These are phyloP conservation scores for Tricholoma terreum DNA, from an alignment of 768 basidiomycete genomes.

Conservation along the genomic window DNA sequence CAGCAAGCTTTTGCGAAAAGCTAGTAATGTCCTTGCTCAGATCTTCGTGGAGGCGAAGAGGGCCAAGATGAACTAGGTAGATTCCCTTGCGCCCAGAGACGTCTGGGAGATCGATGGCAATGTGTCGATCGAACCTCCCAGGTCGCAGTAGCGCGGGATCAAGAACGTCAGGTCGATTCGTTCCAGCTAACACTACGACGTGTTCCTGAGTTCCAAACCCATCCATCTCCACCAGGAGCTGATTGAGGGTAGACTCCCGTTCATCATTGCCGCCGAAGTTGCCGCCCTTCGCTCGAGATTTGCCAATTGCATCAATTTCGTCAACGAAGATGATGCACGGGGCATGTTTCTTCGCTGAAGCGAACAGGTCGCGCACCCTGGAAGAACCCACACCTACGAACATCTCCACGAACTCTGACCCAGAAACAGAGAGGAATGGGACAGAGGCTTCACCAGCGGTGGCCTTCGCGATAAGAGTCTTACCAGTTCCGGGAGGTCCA, in stretches of 20 bases:
- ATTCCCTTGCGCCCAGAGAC: slow-evolving; percentile 92
- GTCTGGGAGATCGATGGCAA: slow-evolving; percentile 92
- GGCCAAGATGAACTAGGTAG: slow-evolving; percentile 87
- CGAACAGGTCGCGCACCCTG: slow-evolving; percentile 95
- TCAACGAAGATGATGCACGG: slow-evolving; percentile 99
- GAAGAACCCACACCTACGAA: slow-evolving; percentile 99
- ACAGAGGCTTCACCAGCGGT: slow-evolving; percentile 98
- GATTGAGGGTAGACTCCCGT: slow-evolving; percentile 95
- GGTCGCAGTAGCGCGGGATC: slow-evolving; percentile 95
- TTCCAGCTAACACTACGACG: slow-evolving; percentile 94
- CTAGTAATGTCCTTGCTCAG: slow-evolving; percentile 47
- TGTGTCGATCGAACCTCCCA: slow-evolving; percentile 96
- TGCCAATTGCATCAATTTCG: slow-evolving; percentile 99
- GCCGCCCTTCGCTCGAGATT: slow-evolving; percentile 83
- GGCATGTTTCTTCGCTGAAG: slow-evolving; percentile 95
- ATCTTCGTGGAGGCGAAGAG: slow-evolving; percentile 63
- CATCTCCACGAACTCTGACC: slow-evolving; percentile 99
- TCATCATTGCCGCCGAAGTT: slow-evolving; percentile 87
- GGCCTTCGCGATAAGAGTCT: slow-evolving; percentile 96
- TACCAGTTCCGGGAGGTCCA: slow-evolving; percentile 96
- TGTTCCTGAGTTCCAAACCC: slow-evolving; percentile 98
- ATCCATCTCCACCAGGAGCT: slow-evolving; percentile 98
- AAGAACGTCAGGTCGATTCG: slow-evolving; percentile 95
- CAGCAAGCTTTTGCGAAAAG: slow-evolving; percentile 90
- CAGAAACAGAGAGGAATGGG: slow-evolving; percentile 97